Evolutionary conservation across 257 asterid species (phyloP), one percentile per base, ranked within the genome.

Genomic region (Buddleja alternifolia): DNA sequence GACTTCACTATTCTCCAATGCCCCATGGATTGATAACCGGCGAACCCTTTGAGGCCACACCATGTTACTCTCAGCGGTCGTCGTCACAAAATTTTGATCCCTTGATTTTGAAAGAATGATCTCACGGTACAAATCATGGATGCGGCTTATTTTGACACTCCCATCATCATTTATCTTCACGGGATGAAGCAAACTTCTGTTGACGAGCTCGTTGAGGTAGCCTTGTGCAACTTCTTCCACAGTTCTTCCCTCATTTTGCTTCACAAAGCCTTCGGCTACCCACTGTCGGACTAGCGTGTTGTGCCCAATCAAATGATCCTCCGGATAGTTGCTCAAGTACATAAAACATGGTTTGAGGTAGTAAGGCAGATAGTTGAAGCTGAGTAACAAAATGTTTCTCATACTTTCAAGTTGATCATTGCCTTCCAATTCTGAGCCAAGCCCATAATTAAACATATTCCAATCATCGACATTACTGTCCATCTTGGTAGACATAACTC

Each of bases 171-270:
- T 70, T 32, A 50, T 48, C 60, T 47, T 70, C 32, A 67, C 66
- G 36, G 74, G 61, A 9, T 42, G 66, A 56, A 81, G 57, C 72
- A 81, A 72, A 47, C 76, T 75, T 72, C 83, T 71, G 45, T 73
- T 78, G 10, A 81, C 25, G 24, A 81, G 77, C 74, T 81, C 86
- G 52, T 81, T 72, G 69, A 81, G 77, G 61, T 75, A 81, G 10
- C 81, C 67, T 56, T 81, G 75, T 3, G 83, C 86, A 68, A 81
- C 77, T 25, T 78, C 75, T 54, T 78, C 79, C 37, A 48, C 1
- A 10, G 80, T 82, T 44, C 77, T 50, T 20, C 72, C 78, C 10
- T 50, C 78, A 16, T 42, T 72, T 25, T 29, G 60, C 60, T 60
- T 57, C 53, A 75, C 75, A 9, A 82, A 78, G 9, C 86, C 79